Base-by-base conservation (phyloP, 2,329 filamentous ascomycete species). In the Ceratocystiopsis brevicomis region DNA sequence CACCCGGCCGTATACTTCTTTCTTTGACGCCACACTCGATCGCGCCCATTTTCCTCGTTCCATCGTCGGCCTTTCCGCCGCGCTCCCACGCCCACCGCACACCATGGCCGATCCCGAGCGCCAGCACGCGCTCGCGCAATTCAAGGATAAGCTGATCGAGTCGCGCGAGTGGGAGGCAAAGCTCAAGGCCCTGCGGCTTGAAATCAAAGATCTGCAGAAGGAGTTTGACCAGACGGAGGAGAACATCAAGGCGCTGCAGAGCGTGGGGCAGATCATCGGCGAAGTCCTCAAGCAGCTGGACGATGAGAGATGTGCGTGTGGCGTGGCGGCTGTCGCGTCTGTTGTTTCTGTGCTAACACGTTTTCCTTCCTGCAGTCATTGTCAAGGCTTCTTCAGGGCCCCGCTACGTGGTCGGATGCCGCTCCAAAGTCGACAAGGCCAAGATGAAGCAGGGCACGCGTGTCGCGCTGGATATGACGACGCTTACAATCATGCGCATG, bases 401-500 rank as follows among this genome's bases (percentile, higher is more conserved):
- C 47, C 76, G 90, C 67, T 98, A 98, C 65, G 92, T 98, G 47
- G 90, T 98, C 53, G 90, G 90, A 46, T 98, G 90, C 68, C 80
- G 90, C 56, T 95, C 87, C 49, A 98, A 98, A 65, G 90, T 98
- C 57, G 90, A 98, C 69, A 95, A 92, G 67, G 68, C 71, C 49
- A 96, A 95, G 70, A 68, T 98, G 59, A 98, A 96, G 73, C 90
- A 98, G 65, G 92, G 92, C 55, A 95, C 88, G 25, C 84, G 90
- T 57, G 90, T 98, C 44, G 88, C 90, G 33, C 78, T 98, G 47
- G 90, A 98, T 58, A 98, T 98, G 90, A 98, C 90, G 42, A 98
- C 90, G 17, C 81, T 98, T 53, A 98, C 90, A 48, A 98, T 98
- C 63, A 98, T 98, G 90, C 84, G 90, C 57, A 98, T 98, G 90